Conservation (phyloP, 306 rosid species). For the Inga oerstediana region DNA sequence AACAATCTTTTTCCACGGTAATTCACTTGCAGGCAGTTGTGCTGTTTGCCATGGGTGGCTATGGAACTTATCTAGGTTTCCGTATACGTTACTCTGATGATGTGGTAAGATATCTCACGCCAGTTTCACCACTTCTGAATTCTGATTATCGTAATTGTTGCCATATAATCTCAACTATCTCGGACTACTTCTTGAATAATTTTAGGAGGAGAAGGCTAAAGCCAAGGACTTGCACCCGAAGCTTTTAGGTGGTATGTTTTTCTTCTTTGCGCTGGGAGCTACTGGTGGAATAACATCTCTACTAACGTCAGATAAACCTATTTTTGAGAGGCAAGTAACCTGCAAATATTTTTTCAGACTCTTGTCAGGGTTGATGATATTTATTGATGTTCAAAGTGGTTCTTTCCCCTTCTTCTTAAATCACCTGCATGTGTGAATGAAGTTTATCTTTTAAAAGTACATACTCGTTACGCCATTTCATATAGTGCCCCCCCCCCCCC, state of each 20-base stretch:
- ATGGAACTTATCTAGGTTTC: constrained; percentile 89
- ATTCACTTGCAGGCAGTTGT: constrained; percentile 72
- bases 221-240: constrained; percentile 98
- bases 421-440: too few relatives aligned
- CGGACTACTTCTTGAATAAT: constrained; percentile 14
- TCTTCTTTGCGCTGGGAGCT: constrained; percentile 93
- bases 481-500: neutral
- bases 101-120: constrained; percentile 47
- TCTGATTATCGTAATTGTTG: neutral
- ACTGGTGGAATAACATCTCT: constrained; percentile 89
- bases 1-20: neutral
- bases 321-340: constrained; percentile 70
- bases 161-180: neutral
- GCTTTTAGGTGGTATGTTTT: constrained; percentile 94
- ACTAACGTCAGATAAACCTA: constrained; percentile 84
- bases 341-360: neutral
- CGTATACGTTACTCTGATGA: constrained; percentile 77
- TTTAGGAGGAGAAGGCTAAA: constrained; percentile 81
- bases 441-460: neutral
- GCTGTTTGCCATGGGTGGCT: constrained; percentile 98
- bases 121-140: neutral
- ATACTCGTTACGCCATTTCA: neutral
- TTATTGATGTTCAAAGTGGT: neutral
- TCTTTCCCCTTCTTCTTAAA: neutral
- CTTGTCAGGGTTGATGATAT: neutral